A percentile compares a stretch with the other conserved stretches of the same genome.
These are phyloP conservation scores for Dactylorhiza incarnata DNA, from an alignment of 106 monocot genomes.

Conservation along the genomic window DNA sequence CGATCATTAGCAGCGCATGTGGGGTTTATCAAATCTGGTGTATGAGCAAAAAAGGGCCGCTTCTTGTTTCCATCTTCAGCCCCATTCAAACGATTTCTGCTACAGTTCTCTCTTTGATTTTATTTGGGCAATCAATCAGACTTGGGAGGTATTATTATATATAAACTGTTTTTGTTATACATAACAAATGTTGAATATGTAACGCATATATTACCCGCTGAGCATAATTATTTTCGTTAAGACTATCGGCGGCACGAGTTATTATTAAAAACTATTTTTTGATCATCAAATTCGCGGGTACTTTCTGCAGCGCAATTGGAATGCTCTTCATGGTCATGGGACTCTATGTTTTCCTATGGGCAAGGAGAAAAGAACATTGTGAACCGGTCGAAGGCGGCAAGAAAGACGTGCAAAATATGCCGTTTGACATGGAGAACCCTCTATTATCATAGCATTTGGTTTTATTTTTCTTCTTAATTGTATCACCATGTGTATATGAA, in stretches of 20 bases:
- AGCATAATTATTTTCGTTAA: too few relatives aligned
- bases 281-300: not conserved
- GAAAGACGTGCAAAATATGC: not conserved
- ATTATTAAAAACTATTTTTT: not conserved
- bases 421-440: not conserved
- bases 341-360: conserved; percentile 3
- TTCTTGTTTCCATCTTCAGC: conserved; percentile 38
- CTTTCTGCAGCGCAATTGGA: not conserved
- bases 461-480: too few relatives aligned
- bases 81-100: conserved; percentile 36
- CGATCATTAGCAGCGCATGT: conserved; percentile 1
- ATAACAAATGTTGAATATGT: not conserved
- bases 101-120: conserved; percentile 23
- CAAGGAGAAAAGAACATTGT: not conserved
- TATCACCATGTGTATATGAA: too few relatives aligned
- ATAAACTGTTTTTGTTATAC: not conserved
- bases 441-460: not conserved
- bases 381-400: not conserved
- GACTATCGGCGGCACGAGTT: too few relatives aligned
- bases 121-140: conserved; percentile 23
- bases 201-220: not conserved
- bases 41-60: conserved; percentile 34
- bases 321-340: conserved; percentile 1
- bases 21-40: conserved; percentile 33
- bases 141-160: conserved; percentile 21